A percentile compares a stretch with the other conserved stretches of the same genome.
phyloP scores from a whole-genome alignment of 495 filamentous ascomycete species.

The Physcia stellaris region DNA sequence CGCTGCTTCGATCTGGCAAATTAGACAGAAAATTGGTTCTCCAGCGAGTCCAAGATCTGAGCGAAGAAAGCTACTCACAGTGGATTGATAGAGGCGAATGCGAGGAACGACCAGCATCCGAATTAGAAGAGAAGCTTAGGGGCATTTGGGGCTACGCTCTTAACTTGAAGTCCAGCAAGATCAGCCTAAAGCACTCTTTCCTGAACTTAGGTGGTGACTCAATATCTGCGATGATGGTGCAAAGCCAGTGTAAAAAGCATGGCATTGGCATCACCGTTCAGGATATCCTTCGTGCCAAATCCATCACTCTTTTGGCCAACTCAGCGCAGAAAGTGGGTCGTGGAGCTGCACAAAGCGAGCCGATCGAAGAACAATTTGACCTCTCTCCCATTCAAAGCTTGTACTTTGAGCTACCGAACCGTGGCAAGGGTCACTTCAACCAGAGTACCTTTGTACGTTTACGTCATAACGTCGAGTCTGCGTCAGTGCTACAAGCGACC shows the following conservation, averaged over 20 bases:
- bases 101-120: constrained; percentile 17
- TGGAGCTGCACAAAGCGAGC: constrained; percentile 24
- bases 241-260: constrained; percentile 35
- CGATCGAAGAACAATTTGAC: constrained; percentile 37
- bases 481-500: constrained; percentile 37
- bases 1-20: constrained; percentile 38
- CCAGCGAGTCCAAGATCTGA: constrained; percentile 24
- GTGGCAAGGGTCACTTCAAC: constrained; percentile 57
- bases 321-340: constrained; percentile 21
- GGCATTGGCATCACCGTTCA: constrained; percentile 42
- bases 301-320: constrained; percentile 28
- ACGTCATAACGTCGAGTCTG: constrained; percentile 30
- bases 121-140: constrained; percentile 24
- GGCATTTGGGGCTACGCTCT: constrained; percentile 39
- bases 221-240: constrained; percentile 54
- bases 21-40: constrained; percentile 32
- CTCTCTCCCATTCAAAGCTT: constrained; percentile 60
- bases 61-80: constrained; percentile 14
- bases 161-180: constrained; percentile 30
- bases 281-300: constrained; percentile 33
- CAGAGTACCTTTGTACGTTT: constrained; percentile 52
- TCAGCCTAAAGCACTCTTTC: constrained; percentile 44
- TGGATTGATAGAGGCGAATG: neutral
- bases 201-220: constrained; percentile 55
- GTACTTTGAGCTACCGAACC: constrained; percentile 44